Base-by-base conservation (phyloP, 2,329 filamentous ascomycete genomes). In the Albifimbria verrucaria region DNA sequence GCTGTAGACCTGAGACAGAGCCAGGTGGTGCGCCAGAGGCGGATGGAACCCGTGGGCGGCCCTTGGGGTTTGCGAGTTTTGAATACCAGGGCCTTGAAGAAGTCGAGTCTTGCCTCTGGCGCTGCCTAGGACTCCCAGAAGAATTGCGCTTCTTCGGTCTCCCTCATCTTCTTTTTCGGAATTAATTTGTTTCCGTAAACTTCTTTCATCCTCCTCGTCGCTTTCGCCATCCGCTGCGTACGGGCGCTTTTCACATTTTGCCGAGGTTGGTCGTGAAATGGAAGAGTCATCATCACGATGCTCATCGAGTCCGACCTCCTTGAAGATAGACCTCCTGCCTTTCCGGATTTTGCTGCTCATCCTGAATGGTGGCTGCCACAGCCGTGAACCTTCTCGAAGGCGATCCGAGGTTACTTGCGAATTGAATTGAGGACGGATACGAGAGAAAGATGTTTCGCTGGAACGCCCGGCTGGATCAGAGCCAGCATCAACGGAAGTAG, bases 291-390 rank as follows among this genome's bases (percentile, higher is more conserved):
- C 59, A 22, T 68, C 54, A 22, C 59, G 54, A 26, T 71, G 71
- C 42, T 72, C 68, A 48, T 72, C 67, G 20, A 81, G 60, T 4
- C 78, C 79, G 41, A 76, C 62, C 64, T 82, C 79, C 60, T 70
- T 79, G 58, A 82, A 82, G 52, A 81, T 68, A 21, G 79, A 81
- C 58, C 69, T 75, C 48, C 79, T 72, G 42, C 73, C 77, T 61
- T 79, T 81, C 55, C 67, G 71, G 47, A 80, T 74, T 52, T 75
- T 79, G 59, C 69, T 69, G 41, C 62, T 63, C 68, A 76, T 75
- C 24, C 68, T 65, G 57, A 77, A 73, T 1, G 68, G 61, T 46
- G 69, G 69, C 11, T 69, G 65, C 49, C 66, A 58, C 12, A 72
- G 66, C 28, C 64, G 62, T n/a, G 72, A 72, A 53, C 74, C 69